Conservation (phyloP, 2,329 filamentous ascomycete species). For the Dissoconium aciculare region DNA sequence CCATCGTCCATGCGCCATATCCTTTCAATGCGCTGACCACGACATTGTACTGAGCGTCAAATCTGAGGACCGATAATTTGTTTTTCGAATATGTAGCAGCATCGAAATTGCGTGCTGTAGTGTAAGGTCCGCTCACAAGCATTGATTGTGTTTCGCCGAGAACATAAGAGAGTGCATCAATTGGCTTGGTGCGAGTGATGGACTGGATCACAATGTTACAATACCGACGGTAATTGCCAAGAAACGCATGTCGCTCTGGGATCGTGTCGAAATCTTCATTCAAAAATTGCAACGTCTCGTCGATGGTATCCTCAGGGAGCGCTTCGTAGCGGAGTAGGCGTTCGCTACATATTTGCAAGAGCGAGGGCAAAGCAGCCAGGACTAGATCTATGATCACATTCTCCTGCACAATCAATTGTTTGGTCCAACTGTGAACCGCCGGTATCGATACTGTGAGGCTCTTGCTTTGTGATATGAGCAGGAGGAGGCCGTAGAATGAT, state of each 20-base stretch:
- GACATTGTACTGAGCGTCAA: constrained; percentile 80
- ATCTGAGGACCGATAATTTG: constrained; percentile 56
- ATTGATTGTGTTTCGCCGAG: constrained; percentile 62
- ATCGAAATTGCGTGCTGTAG: constrained; percentile 50
- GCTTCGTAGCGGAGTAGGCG: constrained; percentile 78
- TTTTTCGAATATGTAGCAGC: constrained; percentile 42
- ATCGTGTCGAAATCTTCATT: constrained; percentile 89
- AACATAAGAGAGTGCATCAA: constrained; percentile 77
- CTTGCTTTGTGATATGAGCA: constrained; percentile 64
- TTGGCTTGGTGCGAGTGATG: constrained; percentile 65
- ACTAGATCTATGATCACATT: constrained; percentile 51
- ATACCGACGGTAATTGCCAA: constrained; percentile 89
- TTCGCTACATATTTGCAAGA: constrained; percentile 70
- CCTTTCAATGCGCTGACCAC: constrained; percentile 81
- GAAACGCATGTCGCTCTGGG: constrained; percentile 84
- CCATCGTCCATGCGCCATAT: constrained; percentile 62
- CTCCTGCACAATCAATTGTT: constrained; percentile 57
- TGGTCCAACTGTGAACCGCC: constrained; percentile 77
- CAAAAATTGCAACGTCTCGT: constrained; percentile 67
- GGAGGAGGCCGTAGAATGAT: constrained; percentile 64
- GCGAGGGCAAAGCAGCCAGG: constrained; percentile 50
- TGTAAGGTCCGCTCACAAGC: constrained; percentile 57
- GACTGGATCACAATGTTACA: constrained; percentile 75
- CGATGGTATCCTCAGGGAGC: constrained; percentile 64
- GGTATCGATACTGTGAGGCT: constrained; percentile 91